Evolutionary conservation across 208 protist species (phyloP), one percentile per base, ranked within the genome.

Genomic region (Zelonia costaricensis): DNA sequence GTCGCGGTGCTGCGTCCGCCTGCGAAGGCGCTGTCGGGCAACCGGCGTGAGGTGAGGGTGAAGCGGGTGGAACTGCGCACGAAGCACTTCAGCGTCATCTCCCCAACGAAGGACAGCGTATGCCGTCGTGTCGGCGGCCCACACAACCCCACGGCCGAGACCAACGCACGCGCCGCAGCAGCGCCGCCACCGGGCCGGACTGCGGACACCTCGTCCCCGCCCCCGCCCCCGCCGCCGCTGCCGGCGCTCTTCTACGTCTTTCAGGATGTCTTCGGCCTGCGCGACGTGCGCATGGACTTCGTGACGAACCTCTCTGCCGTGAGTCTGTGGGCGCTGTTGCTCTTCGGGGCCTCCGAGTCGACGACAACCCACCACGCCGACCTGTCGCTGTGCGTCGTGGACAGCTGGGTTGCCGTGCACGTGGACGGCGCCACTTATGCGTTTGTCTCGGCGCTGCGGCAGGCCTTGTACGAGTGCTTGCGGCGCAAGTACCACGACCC

Each of bases 201-300:
- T 31, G 22, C 35, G 35, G 35, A 9, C 16, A 16, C 22, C 9
- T 30, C 35, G 35, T 9, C 35, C 42, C 8, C 8, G 28, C n/a
- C 22, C 7, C 28, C 35, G n/a, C n/a, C n/a, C n/a, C n/a, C n/a
- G n/a, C n/a, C n/a, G 15, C 18, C 70, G 1, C 35, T 60, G 35
- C 89, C 86, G 7, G 81, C 83, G 7, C 74, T 84, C 61, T 85
- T 88, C 45, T 95, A 91, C 64, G 81, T 93, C 6, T 95, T 82
- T 55, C 70, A 93, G 30, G 74, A 84, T 35, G 76, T 93, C 35
- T 93, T 95, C 62, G 55, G 56, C 25, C 31, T 95, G 10, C 57
- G 62, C 28, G 86, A 95, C 48, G 57, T 74, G 0, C 59, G 70
- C 0, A 59, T 74, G 40, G 62, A 82, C 51, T 93, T 93, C 53